Evolutionary conservation across 2,329 filamentous ascomycete genomes (phyloP).

Genomic region (Xylariaceae sp.): DNA sequence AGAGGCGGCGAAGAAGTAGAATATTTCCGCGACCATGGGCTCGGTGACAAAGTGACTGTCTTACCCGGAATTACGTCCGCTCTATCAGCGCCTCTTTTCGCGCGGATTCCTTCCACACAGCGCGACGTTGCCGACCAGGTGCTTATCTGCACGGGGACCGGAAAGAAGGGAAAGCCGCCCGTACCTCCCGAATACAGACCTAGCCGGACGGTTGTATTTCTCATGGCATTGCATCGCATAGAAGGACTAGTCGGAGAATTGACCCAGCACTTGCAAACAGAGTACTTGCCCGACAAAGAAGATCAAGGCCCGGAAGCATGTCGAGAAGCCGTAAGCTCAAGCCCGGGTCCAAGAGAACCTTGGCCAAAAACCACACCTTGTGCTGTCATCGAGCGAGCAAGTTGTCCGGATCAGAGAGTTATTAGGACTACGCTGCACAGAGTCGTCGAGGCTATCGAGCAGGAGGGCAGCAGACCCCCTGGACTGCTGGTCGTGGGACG

Average conservation of each 20-base stretch:
- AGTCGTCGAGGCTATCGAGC: conserved; percentile 78
- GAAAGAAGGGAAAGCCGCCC: conserved; percentile 79
- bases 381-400: conserved; percentile 88
- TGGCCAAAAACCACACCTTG: conserved; percentile 82
- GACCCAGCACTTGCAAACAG: conserved; percentile 41
- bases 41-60: conserved; percentile 60
- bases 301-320: conserved; percentile 29
- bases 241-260: conserved; percentile 68
- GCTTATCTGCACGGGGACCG: conserved; percentile 93
- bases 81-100: conserved; percentile 81
- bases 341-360: conserved; percentile 29
- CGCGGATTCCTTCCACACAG: conserved; percentile 82
- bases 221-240: conserved; percentile 92
- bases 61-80: conserved; percentile 89
- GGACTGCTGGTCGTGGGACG: conserved; percentile 81
- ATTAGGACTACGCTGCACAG: conserved; percentile 79
- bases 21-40: conserved; percentile 72
- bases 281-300: conserved; percentile 32
- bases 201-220: conserved; percentile 80
- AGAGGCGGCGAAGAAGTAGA: conserved; percentile 88
- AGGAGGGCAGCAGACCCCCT: conserved; percentile 83
- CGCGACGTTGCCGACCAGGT: conserved; percentile 88
- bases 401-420: conserved; percentile 89
- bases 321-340: neutral
- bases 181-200: conserved; percentile 74